Conservation (phyloP, 108 stramenopile genomes). For the Aureococcus anophagefferens region DNA sequence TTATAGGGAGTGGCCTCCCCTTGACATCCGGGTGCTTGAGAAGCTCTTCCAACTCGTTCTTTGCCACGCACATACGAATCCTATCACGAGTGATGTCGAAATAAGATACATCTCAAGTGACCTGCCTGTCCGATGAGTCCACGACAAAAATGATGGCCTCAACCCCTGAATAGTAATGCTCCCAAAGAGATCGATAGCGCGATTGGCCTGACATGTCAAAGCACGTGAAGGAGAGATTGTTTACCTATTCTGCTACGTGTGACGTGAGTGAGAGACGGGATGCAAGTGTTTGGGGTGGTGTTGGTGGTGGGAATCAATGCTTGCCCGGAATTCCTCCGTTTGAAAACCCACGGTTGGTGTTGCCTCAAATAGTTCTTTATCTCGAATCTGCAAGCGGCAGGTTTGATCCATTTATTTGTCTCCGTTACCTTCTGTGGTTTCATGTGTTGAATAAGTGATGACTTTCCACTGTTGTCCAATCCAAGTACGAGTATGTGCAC, state of each 20-base stretch:
- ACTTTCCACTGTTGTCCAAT: slow-evolving; percentile 49
- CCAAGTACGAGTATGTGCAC: slow-evolving; percentile 42
- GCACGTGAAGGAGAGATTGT: slow-evolving; percentile 40
- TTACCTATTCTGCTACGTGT: not conserved
- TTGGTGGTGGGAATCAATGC: too few species aligned
- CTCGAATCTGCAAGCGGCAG: too few species aligned
- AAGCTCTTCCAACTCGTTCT: slow-evolving; percentile 35
- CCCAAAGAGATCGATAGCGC: slow-evolving; percentile 40
- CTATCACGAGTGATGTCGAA: not conserved
- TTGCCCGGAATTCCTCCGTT: slow-evolving; percentile 28
- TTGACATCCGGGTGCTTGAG: slow-evolving; percentile 22
- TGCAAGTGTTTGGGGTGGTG: slow-evolving; percentile 15
- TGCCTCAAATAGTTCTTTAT: slow-evolving; percentile 41
- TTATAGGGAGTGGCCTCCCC: slow-evolving; percentile 9
- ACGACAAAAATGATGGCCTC: slow-evolving; percentile 44
- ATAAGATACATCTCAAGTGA: too few species aligned
- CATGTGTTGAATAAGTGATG: slow-evolving; percentile 44
- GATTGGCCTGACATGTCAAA: slow-evolving; percentile 44
- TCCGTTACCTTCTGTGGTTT: slow-evolving; percentile 34
- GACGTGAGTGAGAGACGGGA: not conserved
- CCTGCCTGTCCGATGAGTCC: slow-evolving; percentile 34
- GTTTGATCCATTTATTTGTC: not conserved
- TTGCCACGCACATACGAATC: slow-evolving; percentile 42
- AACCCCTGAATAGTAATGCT: slow-evolving; percentile 27
- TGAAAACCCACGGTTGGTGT: slow-evolving; percentile 48